Base-by-base conservation (phyloP, 2,329 filamentous ascomycete species). In the Camillea tinctor region DNA sequence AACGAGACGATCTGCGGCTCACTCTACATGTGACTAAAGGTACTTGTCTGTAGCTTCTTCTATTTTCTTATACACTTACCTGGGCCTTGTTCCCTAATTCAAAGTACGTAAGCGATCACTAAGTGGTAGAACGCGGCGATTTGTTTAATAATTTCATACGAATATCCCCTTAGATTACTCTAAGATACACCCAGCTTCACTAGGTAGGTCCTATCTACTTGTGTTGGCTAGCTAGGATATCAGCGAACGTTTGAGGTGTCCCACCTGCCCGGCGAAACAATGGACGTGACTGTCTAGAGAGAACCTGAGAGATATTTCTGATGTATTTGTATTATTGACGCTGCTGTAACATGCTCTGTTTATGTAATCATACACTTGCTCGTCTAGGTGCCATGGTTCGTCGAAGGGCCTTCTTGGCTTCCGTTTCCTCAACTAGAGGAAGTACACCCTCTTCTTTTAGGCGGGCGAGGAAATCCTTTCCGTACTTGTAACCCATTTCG, bases 401-500 rank as follows among this genome's bases (percentile, higher is more conserved):
- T 68, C 90, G 82, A 69, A 94, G 75, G 24, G 88, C 88, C 75
- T 88, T 89, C 80, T 92, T 92, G 65, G 90, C 89, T 70, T 90
- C 90, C 20, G 86, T 89, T 78, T 91, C 89, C 70, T 90, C 88
- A 54, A 85, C 82, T 52, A 90, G 69, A 22, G 85, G 85, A 66
- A 99, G 77, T 48, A 89, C 83, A 0, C 94, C 94, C 69, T 96
- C 84, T 48, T 91, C 90, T 71, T 88, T 88, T 73, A 98, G 79
- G 67, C 88, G 84, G 56, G 86, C 86, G 65, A 99, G 75, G 73
- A 89, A 97, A 57, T 92, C 86, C 73, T 90, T 89, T 4, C 93
- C 95, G 71, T 88, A 99, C 57, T 85, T 83, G 76, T 97, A 96
- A 1, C 95, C 96, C 11, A 97, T 84, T 67, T 90, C 83, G 71